Base-by-base conservation (phyloP, 163 green algal species). In the Chloromonas sp. region DNA sequence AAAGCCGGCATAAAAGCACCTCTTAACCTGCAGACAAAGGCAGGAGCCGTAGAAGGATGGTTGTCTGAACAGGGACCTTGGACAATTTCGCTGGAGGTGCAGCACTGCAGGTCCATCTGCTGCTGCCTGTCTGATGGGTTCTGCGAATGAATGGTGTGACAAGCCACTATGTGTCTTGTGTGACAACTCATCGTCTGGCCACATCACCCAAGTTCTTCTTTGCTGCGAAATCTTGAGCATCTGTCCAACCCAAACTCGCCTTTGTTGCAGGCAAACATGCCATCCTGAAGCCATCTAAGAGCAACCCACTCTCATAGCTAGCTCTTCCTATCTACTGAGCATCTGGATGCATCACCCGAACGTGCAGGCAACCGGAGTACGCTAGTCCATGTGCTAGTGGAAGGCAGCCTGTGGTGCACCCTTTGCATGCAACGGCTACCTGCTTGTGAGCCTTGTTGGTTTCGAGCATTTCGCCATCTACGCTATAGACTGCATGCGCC, bases 1-100 rank as follows among this genome's bases (percentile, higher is more conserved):
- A 83, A 90, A 93, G 36, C 90, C 90, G 13, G 58, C 83, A 82
- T 85, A 84, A 58, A 90, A 93, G 66, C 5, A 74, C 5, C 66
- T 15, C 66, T 74, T 5, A 5, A 11, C 66, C 11, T 74, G 66
- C 66, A 11, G 66, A 74, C 5, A 11, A 74, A 11, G 66, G 11
- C 5, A 11, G 11, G 66, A 5, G 66, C 11, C 66, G 66, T 36
- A 36, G 36, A 36, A 36, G 36, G 36, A 36, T 36, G 36, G 36
- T 36, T 36, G 36, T 36, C 36, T 36, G 36, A 36, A 36, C 36
- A 36, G 36, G 36, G 36, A 36, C 36, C 36, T 36, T 36, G 36
- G 36, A 36, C 66, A 74, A 15, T 74, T 5, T 11, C 5, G 66
- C 66, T 74, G 66, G 66, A 74, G 66, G 11, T 74, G 66, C 66